phyloP scores from a whole-genome alignment of 495 filamentous ascomycete species.

The Neurospora sp. region DNA sequence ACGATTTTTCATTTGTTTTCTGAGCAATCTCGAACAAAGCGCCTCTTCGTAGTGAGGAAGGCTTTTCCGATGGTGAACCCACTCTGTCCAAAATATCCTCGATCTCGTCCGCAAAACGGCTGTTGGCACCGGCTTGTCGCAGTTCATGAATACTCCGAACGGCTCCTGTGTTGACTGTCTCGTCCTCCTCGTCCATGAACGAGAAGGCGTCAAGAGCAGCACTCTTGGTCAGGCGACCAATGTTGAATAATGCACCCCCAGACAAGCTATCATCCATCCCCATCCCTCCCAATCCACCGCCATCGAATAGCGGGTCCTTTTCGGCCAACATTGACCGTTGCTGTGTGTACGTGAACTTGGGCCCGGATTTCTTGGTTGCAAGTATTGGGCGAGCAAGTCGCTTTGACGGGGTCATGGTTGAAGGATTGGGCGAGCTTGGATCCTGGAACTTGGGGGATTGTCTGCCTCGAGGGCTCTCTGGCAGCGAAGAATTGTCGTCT shows the following conservation, averaged over 20 bases:
- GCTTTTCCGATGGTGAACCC: slow-evolving; percentile 43
- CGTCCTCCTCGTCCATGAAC: slow-evolving; percentile 37
- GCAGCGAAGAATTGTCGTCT: slow-evolving; percentile 3
- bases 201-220: slow-evolving; percentile 15
- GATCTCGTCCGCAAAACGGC: slow-evolving; percentile 68
- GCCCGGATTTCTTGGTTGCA: slow-evolving; percentile 16
- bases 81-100: slow-evolving; percentile 81
- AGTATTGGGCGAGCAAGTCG: slow-evolving; percentile 7
- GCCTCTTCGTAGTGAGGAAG: slow-evolving; percentile 36
- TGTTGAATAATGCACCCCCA: slow-evolving; percentile 29
- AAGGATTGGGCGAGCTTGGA: slow-evolving; percentile 9
- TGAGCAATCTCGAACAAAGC: slow-evolving; percentile 58
- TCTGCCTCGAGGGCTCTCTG: neutral
- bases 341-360: slow-evolving; percentile 40
- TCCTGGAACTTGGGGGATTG: slow-evolving; percentile 3
- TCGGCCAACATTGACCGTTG: slow-evolving; percentile 37
- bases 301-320: slow-evolving; percentile 24
- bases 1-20: slow-evolving; percentile 57
- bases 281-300: slow-evolving; percentile 13
- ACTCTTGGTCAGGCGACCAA: slow-evolving; percentile 26
- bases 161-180: slow-evolving; percentile 44
- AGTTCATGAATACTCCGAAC: slow-evolving; percentile 87
- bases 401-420: neutral
- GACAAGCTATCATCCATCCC: slow-evolving; percentile 18
- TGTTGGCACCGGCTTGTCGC: slow-evolving; percentile 74